phyloP scores from a whole-genome alignment of 805 yeast species.

The Scheffersomyces spartinae region DNA sequence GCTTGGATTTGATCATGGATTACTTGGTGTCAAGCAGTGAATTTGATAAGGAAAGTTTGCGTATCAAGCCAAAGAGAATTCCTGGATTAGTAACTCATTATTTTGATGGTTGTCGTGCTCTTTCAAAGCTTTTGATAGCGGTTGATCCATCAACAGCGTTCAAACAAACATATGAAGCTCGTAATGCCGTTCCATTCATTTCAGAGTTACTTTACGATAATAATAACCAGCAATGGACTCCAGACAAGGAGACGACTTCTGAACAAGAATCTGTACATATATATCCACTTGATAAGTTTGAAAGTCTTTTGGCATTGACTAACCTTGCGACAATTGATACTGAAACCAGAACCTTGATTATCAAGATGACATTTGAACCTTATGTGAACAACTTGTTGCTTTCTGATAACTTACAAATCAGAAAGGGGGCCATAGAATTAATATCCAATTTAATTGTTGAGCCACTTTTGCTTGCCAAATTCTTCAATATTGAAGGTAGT shows the following conservation, averaged over 20 bases:
- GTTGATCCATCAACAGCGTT: constrained; percentile 23
- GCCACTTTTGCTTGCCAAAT: constrained; percentile 25
- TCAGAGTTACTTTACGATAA: no score
- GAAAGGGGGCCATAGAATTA: constrained; percentile 29
- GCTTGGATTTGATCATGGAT: constrained; percentile 15
- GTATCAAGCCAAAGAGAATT: no score
- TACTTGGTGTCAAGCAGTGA: constrained; percentile 15
- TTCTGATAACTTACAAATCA: constrained; percentile 18
- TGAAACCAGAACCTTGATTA: constrained; percentile 14
- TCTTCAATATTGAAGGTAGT: constrained; percentile 14
- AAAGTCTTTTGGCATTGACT: constrained; percentile 25
- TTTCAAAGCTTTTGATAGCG: constrained; percentile 21
- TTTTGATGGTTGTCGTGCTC: constrained; percentile 14
- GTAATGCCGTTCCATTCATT: no score
- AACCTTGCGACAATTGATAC: constrained; percentile 17
- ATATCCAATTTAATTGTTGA: constrained; percentile 22
- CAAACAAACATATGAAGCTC: no score
- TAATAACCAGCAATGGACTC: constrained; percentile 18
- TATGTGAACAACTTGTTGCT: constrained; percentile 20
- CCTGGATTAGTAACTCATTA: constrained; percentile 10
- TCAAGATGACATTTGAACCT: constrained; percentile 15
- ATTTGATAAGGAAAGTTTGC: constrained; percentile 4
- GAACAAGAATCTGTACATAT: no score
- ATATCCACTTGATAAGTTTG: constrained; percentile 24
- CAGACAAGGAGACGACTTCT: constrained; percentile 15